Evolutionary conservation across 1,284 basidiomycete species (phyloP), one percentile per base, ranked within the genome.

Genomic region (Apiotrichum mycotoxinovorans): DNA sequence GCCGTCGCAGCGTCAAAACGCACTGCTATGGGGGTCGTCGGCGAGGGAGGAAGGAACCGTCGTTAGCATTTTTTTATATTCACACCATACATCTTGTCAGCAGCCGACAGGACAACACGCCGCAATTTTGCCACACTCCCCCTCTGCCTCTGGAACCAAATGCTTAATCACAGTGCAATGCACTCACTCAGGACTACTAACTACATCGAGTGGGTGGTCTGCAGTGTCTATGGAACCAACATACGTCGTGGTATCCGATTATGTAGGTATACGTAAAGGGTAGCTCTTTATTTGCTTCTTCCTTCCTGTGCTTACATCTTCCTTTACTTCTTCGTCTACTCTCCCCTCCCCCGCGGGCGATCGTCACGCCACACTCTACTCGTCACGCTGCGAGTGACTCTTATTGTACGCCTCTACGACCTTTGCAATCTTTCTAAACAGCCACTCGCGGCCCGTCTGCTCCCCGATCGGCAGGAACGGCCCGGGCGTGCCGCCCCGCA

Each of bases 381-480:
- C 66, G 35, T 68, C 68, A 23, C 61, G 41, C 49, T 66, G 62
- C 43, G 61, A 65, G 58, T 74, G 71, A 35, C 63, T 56, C 62
- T 70, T 71, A 56, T 75, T 75, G 56, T 75, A 75, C 25, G 61
- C 56, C 43, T 64, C 65, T 8, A 74, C 72, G 18, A 74, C 72
- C 70, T 64, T 71, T 55, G 80, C 79, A 55, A 83, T 79, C 64
- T 82, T 78, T 58, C 79, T 78, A 71, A 83, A 84, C 64, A 83
- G 78, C 82, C 83, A 84, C 43, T 80, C 75, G 41, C 81, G 73
- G 11, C 79, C 79, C 17, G 76, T 71, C 62, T 79, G 78, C 57
- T 83, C 82, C 2, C 76, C 64, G 20, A 84, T 74, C 11, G 79
- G 76, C 38, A 85, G 67, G 70, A 84, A 83, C 3, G 83, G 83